phyloP scores from a whole-genome alignment of 2,329 filamentous ascomycete species.

The Hortaea sp. region DNA sequence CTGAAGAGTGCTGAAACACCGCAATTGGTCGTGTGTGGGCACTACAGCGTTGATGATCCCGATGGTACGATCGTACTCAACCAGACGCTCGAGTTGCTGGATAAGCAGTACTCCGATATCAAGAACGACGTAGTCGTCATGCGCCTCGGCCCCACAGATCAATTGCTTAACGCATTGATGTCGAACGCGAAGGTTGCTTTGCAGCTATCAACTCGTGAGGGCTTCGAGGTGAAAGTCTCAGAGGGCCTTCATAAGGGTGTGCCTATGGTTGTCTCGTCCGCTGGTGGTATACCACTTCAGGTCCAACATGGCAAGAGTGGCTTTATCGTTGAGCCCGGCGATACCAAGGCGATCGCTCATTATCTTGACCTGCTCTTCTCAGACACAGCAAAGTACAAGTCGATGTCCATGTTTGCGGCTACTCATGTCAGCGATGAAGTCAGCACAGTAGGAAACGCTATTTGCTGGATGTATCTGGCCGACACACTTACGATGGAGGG shows the following conservation, averaged over 20 bases:
- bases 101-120: slow-evolving; percentile 49
- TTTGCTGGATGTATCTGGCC: slow-evolving; percentile 70
- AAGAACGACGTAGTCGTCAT: slow-evolving; percentile 58
- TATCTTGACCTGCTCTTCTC: slow-evolving; percentile 58
- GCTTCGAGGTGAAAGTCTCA: slow-evolving; percentile 79
- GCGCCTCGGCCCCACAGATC: slow-evolving; percentile 67
- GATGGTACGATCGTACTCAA: slow-evolving; percentile 65
- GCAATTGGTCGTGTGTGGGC: slow-evolving; percentile 68
- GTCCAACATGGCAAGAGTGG: slow-evolving; percentile 62
- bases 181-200: slow-evolving; percentile 63
- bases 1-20: slow-evolving; percentile 44
- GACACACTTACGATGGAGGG: slow-evolving; percentile 47
- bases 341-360: slow-evolving; percentile 58
- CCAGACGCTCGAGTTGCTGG: slow-evolving; percentile 57
- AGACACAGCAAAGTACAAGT: slow-evolving; percentile 50
- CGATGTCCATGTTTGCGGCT: slow-evolving; percentile 36
- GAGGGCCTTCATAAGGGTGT: slow-evolving; percentile 73
- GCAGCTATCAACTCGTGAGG: slow-evolving; percentile 71
- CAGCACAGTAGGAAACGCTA: slow-evolving; percentile 66
- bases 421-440: slow-evolving; percentile 70
- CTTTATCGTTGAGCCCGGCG: slow-evolving; percentile 62
- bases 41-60: slow-evolving; percentile 72
- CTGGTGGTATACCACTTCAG: slow-evolving; percentile 74
- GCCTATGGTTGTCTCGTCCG: slow-evolving; percentile 63
- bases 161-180: slow-evolving; percentile 67